Conservation (phyloP, 1,139 yeast genomes). For the Pichia sp. region DNA sequence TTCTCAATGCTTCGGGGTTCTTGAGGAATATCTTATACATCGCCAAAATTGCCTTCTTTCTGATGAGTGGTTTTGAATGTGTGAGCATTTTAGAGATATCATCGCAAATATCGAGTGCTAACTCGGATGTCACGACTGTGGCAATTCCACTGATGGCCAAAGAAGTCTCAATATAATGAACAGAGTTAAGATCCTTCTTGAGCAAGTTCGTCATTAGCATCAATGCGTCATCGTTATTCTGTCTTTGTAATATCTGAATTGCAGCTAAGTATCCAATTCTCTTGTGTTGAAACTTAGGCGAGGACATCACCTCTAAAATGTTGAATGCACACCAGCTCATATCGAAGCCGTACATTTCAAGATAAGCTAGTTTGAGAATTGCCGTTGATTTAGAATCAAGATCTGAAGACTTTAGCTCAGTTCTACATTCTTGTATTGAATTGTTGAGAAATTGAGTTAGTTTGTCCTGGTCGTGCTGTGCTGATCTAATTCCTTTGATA, state of each 20-base stretch:
- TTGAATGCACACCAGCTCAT: slow-evolving; percentile 98
- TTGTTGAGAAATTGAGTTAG: slow-evolving; percentile 59
- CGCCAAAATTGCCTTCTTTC: slow-evolving; percentile 89
- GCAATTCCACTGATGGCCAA: slow-evolving; percentile 91
- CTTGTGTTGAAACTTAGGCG: slow-evolving; percentile 82
- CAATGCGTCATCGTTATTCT: slow-evolving; percentile 74
- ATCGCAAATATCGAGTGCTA: slow-evolving; percentile 83
- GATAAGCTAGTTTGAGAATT: slow-evolving; percentile 74
- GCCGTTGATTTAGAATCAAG: slow-evolving; percentile 88
- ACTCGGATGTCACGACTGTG: slow-evolving; percentile 80
- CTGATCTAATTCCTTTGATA: slow-evolving; percentile 80
- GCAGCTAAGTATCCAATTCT: slow-evolving; percentile 98
- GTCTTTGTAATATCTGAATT: slow-evolving; percentile 71
- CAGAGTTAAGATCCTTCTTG: slow-evolving; percentile 79
- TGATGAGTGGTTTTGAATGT: slow-evolving; percentile 84
- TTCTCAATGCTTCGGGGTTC: slow-evolving; percentile 82
- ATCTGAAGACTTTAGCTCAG: slow-evolving; percentile 73
- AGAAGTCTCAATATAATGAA: slow-evolving; percentile 66
- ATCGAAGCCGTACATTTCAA: slow-evolving; percentile 97
- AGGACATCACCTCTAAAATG: slow-evolving; percentile 91
- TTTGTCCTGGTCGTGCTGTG: slow-evolving; percentile 71
- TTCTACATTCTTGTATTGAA: slow-evolving; percentile 78
- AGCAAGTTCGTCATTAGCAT: slow-evolving; percentile 89
- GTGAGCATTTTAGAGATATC: slow-evolving; percentile 81
- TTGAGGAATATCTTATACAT: slow-evolving; percentile 86